Conservation (phyloP, 208 protist species). For the Angomonas ambiguus region DNA sequence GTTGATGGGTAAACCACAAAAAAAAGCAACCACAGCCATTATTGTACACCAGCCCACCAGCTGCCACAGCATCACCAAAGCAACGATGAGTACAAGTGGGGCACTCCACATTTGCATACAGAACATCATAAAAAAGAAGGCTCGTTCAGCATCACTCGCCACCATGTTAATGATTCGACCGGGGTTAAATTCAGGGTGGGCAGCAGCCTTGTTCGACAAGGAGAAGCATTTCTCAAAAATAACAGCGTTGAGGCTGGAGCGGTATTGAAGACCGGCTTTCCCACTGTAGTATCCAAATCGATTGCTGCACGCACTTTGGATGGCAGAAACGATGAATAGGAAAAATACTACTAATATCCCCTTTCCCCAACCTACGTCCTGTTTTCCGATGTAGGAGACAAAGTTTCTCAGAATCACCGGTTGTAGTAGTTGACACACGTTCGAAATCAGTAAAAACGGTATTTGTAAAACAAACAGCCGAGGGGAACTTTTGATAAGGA, state of each 20-base stretch:
- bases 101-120: constrained; percentile 76
- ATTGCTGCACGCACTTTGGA: constrained; percentile 54
- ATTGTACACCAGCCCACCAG: constrained; percentile 62
- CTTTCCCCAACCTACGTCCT: constrained; percentile 8
- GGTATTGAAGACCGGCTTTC: constrained; percentile 24
- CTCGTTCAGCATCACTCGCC: constrained; percentile 47
- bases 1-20: constrained; percentile 61
- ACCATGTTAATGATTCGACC: constrained; percentile 76
- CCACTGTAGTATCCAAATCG: constrained; percentile 42
- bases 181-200: constrained; percentile 40
- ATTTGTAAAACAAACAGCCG: constrained; percentile 29
- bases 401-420: constrained; percentile 33
- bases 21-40: constrained; percentile 41
- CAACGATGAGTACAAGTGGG: constrained; percentile 52
- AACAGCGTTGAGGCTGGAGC: constrained; percentile 31
- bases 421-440: constrained; percentile 19
- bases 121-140: constrained; percentile 52
- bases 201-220: constrained; percentile 15
- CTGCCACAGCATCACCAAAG: constrained; percentile 31
- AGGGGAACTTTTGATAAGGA: constrained; percentile 22
- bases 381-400: constrained; percentile 25
- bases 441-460: constrained; percentile 24
- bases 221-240: constrained; percentile 65
- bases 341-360: constrained; percentile 17
- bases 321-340: constrained; percentile 16